phyloP scores from a whole-genome alignment of 495 filamentous ascomycete species.

The Hypoxylon fragiforme region DNA sequence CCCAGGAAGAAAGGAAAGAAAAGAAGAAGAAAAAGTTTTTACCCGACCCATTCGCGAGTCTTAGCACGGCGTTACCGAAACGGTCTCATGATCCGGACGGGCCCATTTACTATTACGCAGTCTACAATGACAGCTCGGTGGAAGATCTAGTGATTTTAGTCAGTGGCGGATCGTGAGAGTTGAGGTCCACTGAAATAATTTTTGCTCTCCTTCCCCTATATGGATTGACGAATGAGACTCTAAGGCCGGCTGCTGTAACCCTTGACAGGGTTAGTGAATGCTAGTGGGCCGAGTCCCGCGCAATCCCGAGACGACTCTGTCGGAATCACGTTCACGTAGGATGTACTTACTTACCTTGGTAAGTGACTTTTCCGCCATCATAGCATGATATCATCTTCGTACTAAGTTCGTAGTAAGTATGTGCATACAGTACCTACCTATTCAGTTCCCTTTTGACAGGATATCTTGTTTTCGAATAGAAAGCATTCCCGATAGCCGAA shows the following conservation, averaged over 20 bases:
- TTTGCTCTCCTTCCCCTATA: slow-evolving; percentile 12
- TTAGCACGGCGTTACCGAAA: slow-evolving; percentile 23
- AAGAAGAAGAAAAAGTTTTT: slow-evolving; percentile 12
- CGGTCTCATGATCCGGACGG: slow-evolving; percentile 28
- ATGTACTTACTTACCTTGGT: no score
- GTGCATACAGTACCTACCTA: no score
- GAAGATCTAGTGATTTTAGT: slow-evolving; percentile 10
- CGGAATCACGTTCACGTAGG: no score
- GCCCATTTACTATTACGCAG: no score
- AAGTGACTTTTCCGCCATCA: no score
- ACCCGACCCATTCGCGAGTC: slow-evolving; percentile 24
- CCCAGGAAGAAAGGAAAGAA: not conserved
- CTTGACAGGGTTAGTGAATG: slow-evolving; percentile 8
- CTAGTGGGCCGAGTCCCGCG: slow-evolving; percentile 17
- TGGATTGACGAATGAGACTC: slow-evolving; percentile 20
- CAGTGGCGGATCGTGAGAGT: slow-evolving; percentile 18
- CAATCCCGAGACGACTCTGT: slow-evolving; percentile 9
- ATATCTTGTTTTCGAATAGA: no score
- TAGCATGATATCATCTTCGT: no score
- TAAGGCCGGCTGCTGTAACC: slow-evolving; percentile 15
- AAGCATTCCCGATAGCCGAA: no score
- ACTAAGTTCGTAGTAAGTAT: no score
- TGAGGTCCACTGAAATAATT: slow-evolving; percentile 23
- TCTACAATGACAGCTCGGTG: not conserved
- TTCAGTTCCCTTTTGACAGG: no score